phyloP scores from a whole-genome alignment of 2,329 filamentous ascomycete species.

The Scytalidium sp. region DNA sequence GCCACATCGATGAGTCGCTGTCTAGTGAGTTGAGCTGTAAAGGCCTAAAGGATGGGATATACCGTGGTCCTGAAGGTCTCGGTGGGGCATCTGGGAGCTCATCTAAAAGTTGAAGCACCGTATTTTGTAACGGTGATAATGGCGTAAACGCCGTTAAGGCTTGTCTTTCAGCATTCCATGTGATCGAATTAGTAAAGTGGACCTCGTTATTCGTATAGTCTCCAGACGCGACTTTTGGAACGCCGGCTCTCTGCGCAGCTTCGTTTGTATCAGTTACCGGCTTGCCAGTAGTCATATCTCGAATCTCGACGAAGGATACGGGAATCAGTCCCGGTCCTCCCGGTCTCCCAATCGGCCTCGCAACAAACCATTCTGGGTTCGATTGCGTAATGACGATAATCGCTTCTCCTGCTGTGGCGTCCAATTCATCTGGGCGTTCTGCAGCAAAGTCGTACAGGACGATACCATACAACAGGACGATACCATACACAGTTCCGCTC shows the following conservation, averaged over 20 bases:
- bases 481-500: no score
- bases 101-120: constrained; percentile 9
- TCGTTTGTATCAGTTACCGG: constrained; percentile 79
- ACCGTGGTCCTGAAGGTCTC: no score
- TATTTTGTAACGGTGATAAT: not conserved
- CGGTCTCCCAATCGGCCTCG: constrained; percentile 96
- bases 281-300: constrained; percentile 86
- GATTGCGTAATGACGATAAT: constrained; percentile 99
- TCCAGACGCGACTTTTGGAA: constrained; percentile 93
- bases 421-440: constrained; percentile 91
- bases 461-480: constrained; percentile 92
- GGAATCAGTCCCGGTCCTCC: constrained; percentile 94
- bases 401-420: constrained; percentile 90
- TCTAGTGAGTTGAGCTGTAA: constrained; percentile 2
- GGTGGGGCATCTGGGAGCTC: no score
- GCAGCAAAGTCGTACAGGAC: constrained; percentile 97
- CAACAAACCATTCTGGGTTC: constrained; percentile 98
- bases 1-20: constrained; percentile 15
- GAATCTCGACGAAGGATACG: constrained; percentile 93
- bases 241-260: constrained; percentile 82
- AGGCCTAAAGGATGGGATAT: no score
- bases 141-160: no score
- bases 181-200: no score
- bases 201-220: no score
- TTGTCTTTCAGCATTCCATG: no score